Evolutionary conservation across 1,284 basidiomycete species (phyloP), one percentile per base, ranked within the genome.

Genomic region (Chiua sp.): DNA sequence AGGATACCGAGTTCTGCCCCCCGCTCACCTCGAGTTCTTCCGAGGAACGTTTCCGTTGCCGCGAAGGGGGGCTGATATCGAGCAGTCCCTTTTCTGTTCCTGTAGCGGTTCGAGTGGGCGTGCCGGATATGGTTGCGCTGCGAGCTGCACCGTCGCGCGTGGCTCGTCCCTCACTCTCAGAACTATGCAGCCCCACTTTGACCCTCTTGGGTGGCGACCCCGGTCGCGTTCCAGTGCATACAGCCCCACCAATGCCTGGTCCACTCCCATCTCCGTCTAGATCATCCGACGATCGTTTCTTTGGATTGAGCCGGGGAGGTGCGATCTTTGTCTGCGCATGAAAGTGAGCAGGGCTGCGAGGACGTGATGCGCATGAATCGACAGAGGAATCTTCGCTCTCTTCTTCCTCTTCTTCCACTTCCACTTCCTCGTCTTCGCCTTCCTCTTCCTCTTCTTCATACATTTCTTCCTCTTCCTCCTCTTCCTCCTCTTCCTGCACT

Each of bases 11-110:
- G n/a, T 56, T 67, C 6, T 35, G 39, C 20, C 57, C 44, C 4
- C 57, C 63, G 44, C 51, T 53, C 37, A 63, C 51, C 0, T 72
- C 72, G 28, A 72, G 62, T 47, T 72, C 71, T 61, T 72, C 71
- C 15, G 72, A 72, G 16, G 71, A 75, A 18, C 74, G 72, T 60
- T 72, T 72, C n/a, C 71, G 70, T 56, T 75, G 71, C 7, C 71
- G 72, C 13, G 72, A 47, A 1, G 44, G 11, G 2, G 64, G 50
- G 4, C 57, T 48, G 15, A 51, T n/a, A 0, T 57, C 53, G 8
- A 60, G 56, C 33, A 33, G 35, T 4, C 51, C 61, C 18, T 61
- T 62, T 42, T 28, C 44, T 10, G 42, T 26, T 10, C 12, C 28
- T 3, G 37, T 37, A 20, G 33, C 10, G 47, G 35, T 50, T n/a